Conservation (phyloP, 2,329 filamentous ascomycete species). For the Beauveria rudraprayagi region DNA sequence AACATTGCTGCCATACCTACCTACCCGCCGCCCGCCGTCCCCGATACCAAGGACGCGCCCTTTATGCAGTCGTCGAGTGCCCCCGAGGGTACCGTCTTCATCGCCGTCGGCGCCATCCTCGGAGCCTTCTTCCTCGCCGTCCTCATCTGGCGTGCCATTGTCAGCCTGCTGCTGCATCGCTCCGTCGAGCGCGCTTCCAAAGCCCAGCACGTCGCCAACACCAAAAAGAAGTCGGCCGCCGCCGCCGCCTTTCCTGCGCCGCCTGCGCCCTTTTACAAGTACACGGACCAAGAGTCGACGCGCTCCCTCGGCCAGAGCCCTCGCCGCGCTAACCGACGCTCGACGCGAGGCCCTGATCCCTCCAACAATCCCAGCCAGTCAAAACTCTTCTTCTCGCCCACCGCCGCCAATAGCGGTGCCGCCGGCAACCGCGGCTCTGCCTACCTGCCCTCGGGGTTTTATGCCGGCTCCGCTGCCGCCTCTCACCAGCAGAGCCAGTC, state of each 20-base stretch:
- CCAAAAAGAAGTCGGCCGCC: slow-evolving; percentile 38
- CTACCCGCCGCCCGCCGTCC: slow-evolving; percentile 67
- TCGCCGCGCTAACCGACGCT: slow-evolving; percentile 41
- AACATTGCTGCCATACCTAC: slow-evolving; percentile 35
- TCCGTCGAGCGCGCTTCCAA: slow-evolving; percentile 81
- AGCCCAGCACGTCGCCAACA: slow-evolving; percentile 60
- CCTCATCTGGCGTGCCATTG: slow-evolving; percentile 77
- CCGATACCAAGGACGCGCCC: slow-evolving; percentile 74
- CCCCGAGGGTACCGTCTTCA: slow-evolving; percentile 93
- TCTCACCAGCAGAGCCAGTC: slow-evolving; percentile 40
- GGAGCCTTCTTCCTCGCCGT: slow-evolving; percentile 77
- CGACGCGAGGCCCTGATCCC: slow-evolving; percentile 42
- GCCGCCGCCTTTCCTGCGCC: slow-evolving; percentile 48
- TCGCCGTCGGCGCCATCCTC: slow-evolving; percentile 81
- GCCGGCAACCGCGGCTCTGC: slow-evolving; percentile 60
- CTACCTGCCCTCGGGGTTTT: slow-evolving; percentile 90
- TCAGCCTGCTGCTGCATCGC: slow-evolving; percentile 86
- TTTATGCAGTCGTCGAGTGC: slow-evolving; percentile 83
- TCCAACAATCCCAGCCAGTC: slow-evolving; percentile 53
- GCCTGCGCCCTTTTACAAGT: slow-evolving; percentile 56
- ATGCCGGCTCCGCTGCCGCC: slow-evolving; percentile 54
- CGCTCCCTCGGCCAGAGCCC: slow-evolving; percentile 35
- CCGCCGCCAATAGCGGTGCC: slow-evolving; percentile 61
- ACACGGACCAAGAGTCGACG: slow-evolving; percentile 50
- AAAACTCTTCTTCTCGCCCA: slow-evolving; percentile 92